phyloP scores from a whole-genome alignment of 2,329 filamentous ascomycete genomes.

The Blastomyces percursus region DNA sequence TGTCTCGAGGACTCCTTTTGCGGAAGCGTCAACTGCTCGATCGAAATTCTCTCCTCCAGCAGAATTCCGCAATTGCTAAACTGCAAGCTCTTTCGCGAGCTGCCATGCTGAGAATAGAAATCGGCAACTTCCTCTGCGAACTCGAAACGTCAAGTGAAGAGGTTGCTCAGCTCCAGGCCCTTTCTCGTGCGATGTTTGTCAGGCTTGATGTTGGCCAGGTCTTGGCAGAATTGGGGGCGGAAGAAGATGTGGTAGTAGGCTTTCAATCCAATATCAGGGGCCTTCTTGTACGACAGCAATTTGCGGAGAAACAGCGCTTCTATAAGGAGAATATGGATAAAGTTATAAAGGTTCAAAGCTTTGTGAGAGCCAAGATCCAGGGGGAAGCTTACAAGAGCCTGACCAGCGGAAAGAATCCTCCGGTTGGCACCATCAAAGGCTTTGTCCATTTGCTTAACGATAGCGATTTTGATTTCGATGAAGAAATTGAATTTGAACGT shows the following conservation, averaged over 20 bases:
- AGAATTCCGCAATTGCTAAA: slow-evolving; percentile 24
- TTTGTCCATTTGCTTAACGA: slow-evolving; percentile 97
- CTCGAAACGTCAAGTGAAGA: slow-evolving; percentile 58
- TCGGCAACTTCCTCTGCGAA: slow-evolving; percentile 50
- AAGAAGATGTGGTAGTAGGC: slow-evolving; percentile 65
- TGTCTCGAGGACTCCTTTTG: slow-evolving; percentile 34
- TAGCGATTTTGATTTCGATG: slow-evolving; percentile 97
- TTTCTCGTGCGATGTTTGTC: slow-evolving; percentile 67
- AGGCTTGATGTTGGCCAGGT: slow-evolving; percentile 62
- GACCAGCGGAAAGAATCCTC: slow-evolving; percentile 90
- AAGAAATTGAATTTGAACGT: slow-evolving; percentile 93
- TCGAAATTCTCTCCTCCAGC: slow-evolving; percentile 21
- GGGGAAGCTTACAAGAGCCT: slow-evolving; percentile 97
- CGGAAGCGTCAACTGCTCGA: slow-evolving; percentile 25
- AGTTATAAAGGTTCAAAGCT: slow-evolving; percentile 97
- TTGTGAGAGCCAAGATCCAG: slow-evolving; percentile 86
- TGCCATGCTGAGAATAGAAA: slow-evolving; percentile 30
- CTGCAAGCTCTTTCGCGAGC: slow-evolving; percentile 34
- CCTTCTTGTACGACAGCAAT: slow-evolving; percentile 60
- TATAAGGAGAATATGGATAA: slow-evolving; percentile 98
- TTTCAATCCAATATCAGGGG: slow-evolving; percentile 66
- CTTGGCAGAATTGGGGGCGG: slow-evolving; percentile 65
- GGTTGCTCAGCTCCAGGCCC: slow-evolving; percentile 60
- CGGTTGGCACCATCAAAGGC: slow-evolving; percentile 92
- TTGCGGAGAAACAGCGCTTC: slow-evolving; percentile 74